Evolutionary conservation across 1,284 basidiomycete species (phyloP), one percentile per base, ranked within the genome.

Genomic region (Cutaneotrichosporon spelunceum): DNA sequence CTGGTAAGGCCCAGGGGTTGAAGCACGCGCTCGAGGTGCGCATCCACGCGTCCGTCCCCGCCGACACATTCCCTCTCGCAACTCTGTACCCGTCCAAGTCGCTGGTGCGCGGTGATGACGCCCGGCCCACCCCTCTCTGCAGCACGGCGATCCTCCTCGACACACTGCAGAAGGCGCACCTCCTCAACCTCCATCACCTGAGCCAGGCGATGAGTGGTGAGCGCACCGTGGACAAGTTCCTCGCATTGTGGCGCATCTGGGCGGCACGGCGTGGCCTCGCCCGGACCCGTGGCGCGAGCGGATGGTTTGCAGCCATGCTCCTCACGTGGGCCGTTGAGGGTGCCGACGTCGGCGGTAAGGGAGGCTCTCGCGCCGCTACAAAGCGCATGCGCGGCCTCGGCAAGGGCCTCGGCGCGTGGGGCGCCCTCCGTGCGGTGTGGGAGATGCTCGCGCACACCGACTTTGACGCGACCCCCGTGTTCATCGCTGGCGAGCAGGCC

Each of bases 161-260:
- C 58, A 81, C 84, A 4, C 84, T 87, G 2, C 86, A 89, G 3
- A 85, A 86, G 67, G 68, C 84, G 0, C 84, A 89, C 61, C 83
- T 95, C 3, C 81, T 94, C 27, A 83, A 86, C 27, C 82, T 87
- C 11, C 87, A 95, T 75, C 75, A 81, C 0, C 78, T 90, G 19
- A 83, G 87, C 52, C 82, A 88, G 64, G 78, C 82, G 14, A 82
- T 85, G 5, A 83, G 88, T 0, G 84, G 86, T 0, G 92, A 91
- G 72, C 77, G 80, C 2, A 66, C 62, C 1, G 66, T 72, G 16
- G 72, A 70, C 47, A 89, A 94, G 63, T 91, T 91, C 8, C 79
- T 92, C 21, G 82, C 88, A 1, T 81, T 97, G 11, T 84, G 97
- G 59, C 85, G 91, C 23, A 85, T 95, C 21, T 97, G 94, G 95